phyloP scores from a whole-genome alignment of 352 stramenopile species.

The Globisporangium cylindrosporum region DNA sequence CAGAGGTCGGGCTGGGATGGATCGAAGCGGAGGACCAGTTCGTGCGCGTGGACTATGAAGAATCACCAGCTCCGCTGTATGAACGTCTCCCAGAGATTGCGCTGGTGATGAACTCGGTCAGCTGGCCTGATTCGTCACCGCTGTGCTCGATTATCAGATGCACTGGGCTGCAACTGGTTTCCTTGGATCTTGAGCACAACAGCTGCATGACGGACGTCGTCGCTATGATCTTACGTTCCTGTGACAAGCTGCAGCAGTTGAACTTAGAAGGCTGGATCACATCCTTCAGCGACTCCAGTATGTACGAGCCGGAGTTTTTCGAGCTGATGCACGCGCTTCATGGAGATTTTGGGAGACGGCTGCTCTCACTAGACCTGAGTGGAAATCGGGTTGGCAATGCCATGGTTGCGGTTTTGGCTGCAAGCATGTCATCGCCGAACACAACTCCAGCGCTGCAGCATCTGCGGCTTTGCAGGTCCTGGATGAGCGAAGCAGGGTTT shows the following conservation, averaged over 20 bases:
- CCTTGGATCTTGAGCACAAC: not conserved
- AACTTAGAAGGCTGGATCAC: not conserved
- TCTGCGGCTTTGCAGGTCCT: not conserved
- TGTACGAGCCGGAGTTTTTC: not conserved
- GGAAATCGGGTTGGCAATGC: not conserved
- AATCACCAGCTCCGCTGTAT: not conserved
- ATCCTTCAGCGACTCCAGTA: not conserved
- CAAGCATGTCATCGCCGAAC: not conserved
- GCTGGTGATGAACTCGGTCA: constrained; percentile 3
- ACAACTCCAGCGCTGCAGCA: not conserved
- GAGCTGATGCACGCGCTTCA: not conserved
- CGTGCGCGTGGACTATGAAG: too few relatives aligned
- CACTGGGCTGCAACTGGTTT: not conserved
- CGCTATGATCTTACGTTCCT: not conserved
- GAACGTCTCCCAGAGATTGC: not conserved
- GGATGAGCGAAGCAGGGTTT: not conserved
- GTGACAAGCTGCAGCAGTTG: not conserved
- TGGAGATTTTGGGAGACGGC: not conserved
- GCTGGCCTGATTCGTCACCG: not conserved
- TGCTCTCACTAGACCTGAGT: not conserved
- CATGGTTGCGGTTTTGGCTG: not conserved
- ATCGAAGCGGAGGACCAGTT: not conserved
- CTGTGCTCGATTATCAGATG: not conserved
- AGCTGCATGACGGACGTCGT: not conserved
- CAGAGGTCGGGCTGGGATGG: not conserved